Base-by-base conservation (phyloP, 2,329 filamentous ascomycete genomes). In the Microdochium bolleyi region DNA sequence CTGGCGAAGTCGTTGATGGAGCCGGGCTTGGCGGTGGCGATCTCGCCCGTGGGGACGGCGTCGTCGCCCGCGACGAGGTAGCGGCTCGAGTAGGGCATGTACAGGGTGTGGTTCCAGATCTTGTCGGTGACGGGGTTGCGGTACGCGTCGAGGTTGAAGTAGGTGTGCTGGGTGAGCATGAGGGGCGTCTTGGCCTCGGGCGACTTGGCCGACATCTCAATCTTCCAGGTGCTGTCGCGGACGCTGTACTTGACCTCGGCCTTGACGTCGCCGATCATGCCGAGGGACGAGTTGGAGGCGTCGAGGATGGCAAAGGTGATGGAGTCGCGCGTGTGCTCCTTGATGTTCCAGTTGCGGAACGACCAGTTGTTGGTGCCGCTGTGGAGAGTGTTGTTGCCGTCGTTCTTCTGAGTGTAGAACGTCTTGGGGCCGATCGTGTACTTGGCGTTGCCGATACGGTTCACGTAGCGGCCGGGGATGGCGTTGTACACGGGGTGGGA, bases 91-190 rank as follows among this genome's bases (percentile, higher is more conserved):
- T 82, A 84, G 19, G 83, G 83, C 59, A 85, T 69, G 64, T 81
- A 68, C n/a, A 85, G 71, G 7, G 77, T 84, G 69, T 85, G 78
- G 66, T 85, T 81, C 65, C 82, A 77, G 55, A 83, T 73, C 41
- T 75, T 73, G 37, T 74, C 65, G 3, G 78, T 78, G 27, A 73
- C 69, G 1, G 80, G 76, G 63, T 85, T 79, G 57, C 75, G 76
- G 67, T 80, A 86, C 14, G 78, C 83, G 59, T 86, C 83, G 24
- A 87, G 73, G 67, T 86, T 86, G 78, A 84, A 86, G 73, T 86
- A 87, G 49, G 79, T 81, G 67, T 86, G 83, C 46, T 83, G 82
- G 30, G 78, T 83, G 44, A 85, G 71, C 78, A 85, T 83, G 62
- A 85, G 76, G 1, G 83, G 73, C 3, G 73, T 73, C 59, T 66